phyloP scores from a whole-genome alignment of 2,329 filamentous ascomycete species.

The Penicillium janthinellum region DNA sequence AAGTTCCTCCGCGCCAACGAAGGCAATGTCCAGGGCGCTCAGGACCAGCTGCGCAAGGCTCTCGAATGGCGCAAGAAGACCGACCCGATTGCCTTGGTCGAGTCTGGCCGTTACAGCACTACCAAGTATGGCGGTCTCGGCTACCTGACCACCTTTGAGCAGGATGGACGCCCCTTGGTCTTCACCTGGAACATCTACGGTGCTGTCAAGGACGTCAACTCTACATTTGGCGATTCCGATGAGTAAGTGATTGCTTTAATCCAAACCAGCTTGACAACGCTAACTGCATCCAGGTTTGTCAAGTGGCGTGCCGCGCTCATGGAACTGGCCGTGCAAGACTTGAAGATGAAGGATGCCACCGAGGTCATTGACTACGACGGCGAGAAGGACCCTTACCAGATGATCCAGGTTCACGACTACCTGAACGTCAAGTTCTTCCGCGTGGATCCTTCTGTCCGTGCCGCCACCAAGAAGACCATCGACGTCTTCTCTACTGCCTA shows the following conservation, averaged over 20 bases:
- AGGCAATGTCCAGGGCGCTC: conserved; percentile 71
- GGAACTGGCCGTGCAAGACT: conserved; percentile 78
- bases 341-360: conserved; percentile 70
- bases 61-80: conserved; percentile 80
- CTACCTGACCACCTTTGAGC: conserved; percentile 73
- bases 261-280: background rate
- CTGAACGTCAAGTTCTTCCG: conserved; percentile 83
- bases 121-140: conserved; percentile 76
- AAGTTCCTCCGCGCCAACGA: conserved; percentile 93
- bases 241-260: conserved; percentile 61
- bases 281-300: conserved; percentile 67
- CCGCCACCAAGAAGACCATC: conserved; percentile 78
- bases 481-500: conserved; percentile 79
- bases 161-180: conserved; percentile 58
- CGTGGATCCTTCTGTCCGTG: conserved; percentile 74
- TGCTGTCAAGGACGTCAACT: conserved; percentile 75
- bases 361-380: conserved; percentile 65
- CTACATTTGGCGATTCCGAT: conserved; percentile 78
- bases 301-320: conserved; percentile 88
- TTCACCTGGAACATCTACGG: conserved; percentile 96
- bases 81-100: conserved; percentile 68
- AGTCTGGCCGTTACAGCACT: conserved; percentile 63
- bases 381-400: conserved; percentile 76
- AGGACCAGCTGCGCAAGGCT: conserved; percentile 75
- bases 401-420: conserved; percentile 94